Conservation (phyloP, 495 filamentous ascomycete species). For the Margaritispora aquatica region DNA sequence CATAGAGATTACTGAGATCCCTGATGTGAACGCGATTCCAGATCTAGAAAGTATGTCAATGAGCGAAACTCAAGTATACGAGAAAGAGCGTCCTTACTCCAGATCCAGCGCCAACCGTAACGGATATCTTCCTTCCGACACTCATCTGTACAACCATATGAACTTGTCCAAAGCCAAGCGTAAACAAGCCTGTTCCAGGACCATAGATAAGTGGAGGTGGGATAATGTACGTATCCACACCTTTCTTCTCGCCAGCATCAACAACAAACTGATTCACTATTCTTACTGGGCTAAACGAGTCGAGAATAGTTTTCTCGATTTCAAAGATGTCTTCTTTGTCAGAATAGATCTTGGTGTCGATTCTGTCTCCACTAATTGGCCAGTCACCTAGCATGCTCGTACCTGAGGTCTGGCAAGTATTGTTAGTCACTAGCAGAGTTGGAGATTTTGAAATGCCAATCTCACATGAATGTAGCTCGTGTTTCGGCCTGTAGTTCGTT, state of each 20-base stretch:
- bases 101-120: conserved; percentile 34
- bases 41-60: conserved; percentile 8
- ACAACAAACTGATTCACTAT: conserved; percentile 27
- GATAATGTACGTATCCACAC: conserved; percentile 40
- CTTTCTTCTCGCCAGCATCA: conserved; percentile 28
- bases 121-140: conserved; percentile 24
- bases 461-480: conserved; percentile 31
- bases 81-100: conserved; percentile 14
- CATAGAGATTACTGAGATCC: conserved; percentile 38
- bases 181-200: conserved; percentile 36
- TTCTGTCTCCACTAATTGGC: conserved; percentile 25
- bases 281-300: conserved; percentile 9
- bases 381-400: conserved; percentile 41
- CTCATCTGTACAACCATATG: conserved; percentile 25
- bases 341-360: conserved; percentile 11
- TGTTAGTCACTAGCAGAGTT: neutral
- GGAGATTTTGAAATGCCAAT: neutral
- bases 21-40: conserved; percentile 44
- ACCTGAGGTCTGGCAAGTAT: conserved; percentile 20
- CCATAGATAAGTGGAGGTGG: conserved; percentile 45
- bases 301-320: conserved; percentile 1
- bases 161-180: conserved; percentile 35
- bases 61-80: neutral
- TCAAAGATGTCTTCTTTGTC: conserved; percentile 9
- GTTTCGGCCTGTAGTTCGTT: conserved; percentile 23